phyloP scores from a whole-genome alignment of 495 filamentous ascomycete genomes.

The Geoglossum glabrum region DNA sequence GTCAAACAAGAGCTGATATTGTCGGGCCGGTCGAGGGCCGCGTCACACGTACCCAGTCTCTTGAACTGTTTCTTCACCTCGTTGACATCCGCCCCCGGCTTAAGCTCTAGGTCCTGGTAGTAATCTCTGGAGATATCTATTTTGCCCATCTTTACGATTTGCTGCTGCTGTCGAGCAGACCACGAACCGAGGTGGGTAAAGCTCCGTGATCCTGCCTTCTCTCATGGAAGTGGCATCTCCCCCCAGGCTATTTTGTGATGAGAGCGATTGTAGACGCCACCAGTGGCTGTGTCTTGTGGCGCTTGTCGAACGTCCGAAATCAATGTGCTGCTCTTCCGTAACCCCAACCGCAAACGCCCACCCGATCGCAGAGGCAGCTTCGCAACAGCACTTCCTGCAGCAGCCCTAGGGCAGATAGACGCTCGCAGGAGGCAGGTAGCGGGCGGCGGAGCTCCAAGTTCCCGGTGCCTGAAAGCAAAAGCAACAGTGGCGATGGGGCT shows the following conservation, averaged over 20 bases:
- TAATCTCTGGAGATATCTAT: constrained; percentile 56
- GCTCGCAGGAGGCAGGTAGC: not conserved
- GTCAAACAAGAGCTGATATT: constrained; percentile 1
- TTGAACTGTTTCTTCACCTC: constrained; percentile 77
- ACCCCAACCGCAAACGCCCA: not conserved
- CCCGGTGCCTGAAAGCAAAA: not conserved
- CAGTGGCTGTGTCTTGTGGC: not conserved
- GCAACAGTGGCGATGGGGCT: not conserved
- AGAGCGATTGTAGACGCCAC: not conserved
- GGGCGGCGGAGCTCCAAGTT: not conserved
- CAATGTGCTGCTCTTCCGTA: not conserved
- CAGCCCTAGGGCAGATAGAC: not conserved
- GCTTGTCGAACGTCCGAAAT: not conserved
- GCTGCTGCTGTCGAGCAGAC: not conserved
- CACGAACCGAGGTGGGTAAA: not conserved
- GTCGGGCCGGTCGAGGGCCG: not conserved
- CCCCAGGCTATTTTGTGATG: not conserved
- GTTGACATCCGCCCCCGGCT: constrained; percentile 35
- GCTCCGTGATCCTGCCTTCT: not conserved
- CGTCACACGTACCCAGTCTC: constrained; percentile 42
- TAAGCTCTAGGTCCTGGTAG: constrained; percentile 64
- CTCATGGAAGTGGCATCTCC: not conserved
- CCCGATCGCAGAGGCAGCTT: not conserved
- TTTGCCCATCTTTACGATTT: constrained; percentile 45
- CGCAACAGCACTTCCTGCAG: not conserved